Conservation (phyloP, 2,329 filamentous ascomycete genomes). For the Microcyclosporella mali region DNA sequence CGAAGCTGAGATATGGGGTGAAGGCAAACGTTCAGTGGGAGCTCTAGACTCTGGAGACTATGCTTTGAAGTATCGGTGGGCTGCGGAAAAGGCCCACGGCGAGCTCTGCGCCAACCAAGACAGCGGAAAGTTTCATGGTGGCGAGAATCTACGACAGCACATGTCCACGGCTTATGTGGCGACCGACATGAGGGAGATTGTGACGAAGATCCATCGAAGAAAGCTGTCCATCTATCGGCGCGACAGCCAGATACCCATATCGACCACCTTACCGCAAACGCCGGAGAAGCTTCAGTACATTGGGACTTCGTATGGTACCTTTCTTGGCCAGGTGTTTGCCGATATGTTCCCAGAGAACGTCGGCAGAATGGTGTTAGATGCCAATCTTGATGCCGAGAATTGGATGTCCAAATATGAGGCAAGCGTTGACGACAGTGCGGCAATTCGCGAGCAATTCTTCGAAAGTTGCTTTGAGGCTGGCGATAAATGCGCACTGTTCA, state of each 20-base stretch:
- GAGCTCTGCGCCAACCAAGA: constrained; percentile 21
- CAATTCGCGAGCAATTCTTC: constrained; percentile 10
- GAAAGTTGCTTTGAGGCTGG: constrained; percentile 10
- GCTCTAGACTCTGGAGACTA: constrained; percentile 14
- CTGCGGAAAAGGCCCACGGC: constrained; percentile 32
- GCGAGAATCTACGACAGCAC: constrained; percentile 23
- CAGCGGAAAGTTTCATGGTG: constrained; percentile 29
- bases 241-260: constrained; percentile 18
- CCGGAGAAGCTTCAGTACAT: constrained; percentile 14
- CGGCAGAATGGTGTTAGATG: constrained; percentile 4
- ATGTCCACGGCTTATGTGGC: constrained; percentile 24
- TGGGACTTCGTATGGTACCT: constrained; percentile 26
- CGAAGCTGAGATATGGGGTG: constrained; percentile 29
- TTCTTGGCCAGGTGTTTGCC: constrained; percentile 7
- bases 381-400: constrained; percentile 34
- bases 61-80: constrained; percentile 30
- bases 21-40: constrained; percentile 21
- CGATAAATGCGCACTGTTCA: constrained; percentile 12
- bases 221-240: background rate
- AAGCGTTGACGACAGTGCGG: constrained; percentile 15
- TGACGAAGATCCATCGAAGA: constrained; percentile 1
- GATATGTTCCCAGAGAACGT: constrained; percentile 7
- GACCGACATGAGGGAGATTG: constrained; percentile 8
- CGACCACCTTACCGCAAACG: background rate
- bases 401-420: constrained; percentile 17